phyloP scores from a whole-genome alignment of 179 eudicot genomes.

The Amaranthus tricolor region DNA sequence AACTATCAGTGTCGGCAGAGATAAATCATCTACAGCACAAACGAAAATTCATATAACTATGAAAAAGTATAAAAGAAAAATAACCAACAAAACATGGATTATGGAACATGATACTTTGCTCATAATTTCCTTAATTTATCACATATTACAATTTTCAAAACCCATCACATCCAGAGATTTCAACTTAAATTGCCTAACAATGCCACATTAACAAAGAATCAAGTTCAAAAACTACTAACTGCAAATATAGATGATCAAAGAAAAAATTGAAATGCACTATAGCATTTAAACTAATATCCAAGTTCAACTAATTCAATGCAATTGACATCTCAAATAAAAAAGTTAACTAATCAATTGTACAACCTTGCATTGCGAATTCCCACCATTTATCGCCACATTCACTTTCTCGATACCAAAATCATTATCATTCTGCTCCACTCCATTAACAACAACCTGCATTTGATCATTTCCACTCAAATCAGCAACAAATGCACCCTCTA shows the following conservation, averaged over 20 bases:
- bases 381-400: constrained; percentile 21
- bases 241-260: background rate
- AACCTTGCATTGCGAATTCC: constrained; percentile 40
- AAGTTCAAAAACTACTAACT: background rate
- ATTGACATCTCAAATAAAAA: background rate
- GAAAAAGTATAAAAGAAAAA: background rate
- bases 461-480: constrained; percentile 1
- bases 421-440: constrained; percentile 14
- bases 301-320: background rate
- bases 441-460: constrained; percentile 1
- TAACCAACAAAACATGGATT: background rate
- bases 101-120: background rate
- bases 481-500: constrained; percentile 1
- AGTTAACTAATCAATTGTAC: background rate
- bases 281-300: background rate
- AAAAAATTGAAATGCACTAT: no score
- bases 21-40: background rate
- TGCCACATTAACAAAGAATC: constrained; percentile 1
- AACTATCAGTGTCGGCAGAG: constrained; percentile 5
- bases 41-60: background rate
- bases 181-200: background rate
- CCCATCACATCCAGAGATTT: background rate
- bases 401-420: constrained; percentile 21
- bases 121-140: background rate
- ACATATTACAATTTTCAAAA: background rate